These are phyloP conservation scores for Blastobotrys buckinghamii DNA, from an alignment of 1,139 yeast species.

Conservation along the genomic window DNA sequence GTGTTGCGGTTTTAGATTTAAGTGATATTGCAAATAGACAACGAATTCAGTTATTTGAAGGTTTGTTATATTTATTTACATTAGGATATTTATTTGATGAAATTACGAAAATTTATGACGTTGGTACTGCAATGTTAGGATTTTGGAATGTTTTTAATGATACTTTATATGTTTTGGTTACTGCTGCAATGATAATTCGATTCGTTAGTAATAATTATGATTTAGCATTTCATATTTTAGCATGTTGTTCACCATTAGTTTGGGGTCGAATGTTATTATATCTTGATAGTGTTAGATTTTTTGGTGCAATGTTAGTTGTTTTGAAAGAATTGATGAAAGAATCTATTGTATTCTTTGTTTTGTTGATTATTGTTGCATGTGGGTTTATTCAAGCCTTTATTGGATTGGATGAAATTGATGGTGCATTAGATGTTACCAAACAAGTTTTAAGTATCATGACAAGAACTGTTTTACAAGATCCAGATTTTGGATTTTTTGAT, in stretches of 20 bases:
- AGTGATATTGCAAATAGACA: conserved; percentile 18
- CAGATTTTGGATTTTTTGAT: conserved; percentile 62
- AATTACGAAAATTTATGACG: conserved; percentile 61
- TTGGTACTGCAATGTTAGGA: conserved; percentile 65
- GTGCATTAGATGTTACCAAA: conserved; percentile 66
- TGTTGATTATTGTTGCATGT: conserved; percentile 60
- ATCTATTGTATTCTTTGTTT: conserved; percentile 69
- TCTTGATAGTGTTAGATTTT: conserved; percentile 74
- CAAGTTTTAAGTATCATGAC: conserved; percentile 60
- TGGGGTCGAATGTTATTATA: conserved; percentile 75
- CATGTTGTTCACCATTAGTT: conserved; percentile 82
- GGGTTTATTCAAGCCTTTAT: conserved; percentile 86
- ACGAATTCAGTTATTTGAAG: conserved; percentile 37
- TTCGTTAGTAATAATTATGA: conserved; percentile 45
- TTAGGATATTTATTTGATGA: conserved; percentile 65
- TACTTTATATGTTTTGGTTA: conserved; percentile 52
- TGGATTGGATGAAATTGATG: conserved; percentile 85
- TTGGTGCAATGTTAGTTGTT: conserved; percentile 86
- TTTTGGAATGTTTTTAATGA: conserved; percentile 82
- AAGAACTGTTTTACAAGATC: conserved; percentile 66
- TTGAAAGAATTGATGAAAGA: conserved; percentile 84
- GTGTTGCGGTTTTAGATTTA: conserved; percentile 53
- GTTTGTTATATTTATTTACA: conserved; percentile 59
- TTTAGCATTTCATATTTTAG: conserved; percentile 62
- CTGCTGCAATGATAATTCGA: conserved; percentile 52